phyloP scores from a whole-genome alignment of 2,329 filamentous ascomycete genomes.

The Aspergillus pseudonomiae region DNA sequence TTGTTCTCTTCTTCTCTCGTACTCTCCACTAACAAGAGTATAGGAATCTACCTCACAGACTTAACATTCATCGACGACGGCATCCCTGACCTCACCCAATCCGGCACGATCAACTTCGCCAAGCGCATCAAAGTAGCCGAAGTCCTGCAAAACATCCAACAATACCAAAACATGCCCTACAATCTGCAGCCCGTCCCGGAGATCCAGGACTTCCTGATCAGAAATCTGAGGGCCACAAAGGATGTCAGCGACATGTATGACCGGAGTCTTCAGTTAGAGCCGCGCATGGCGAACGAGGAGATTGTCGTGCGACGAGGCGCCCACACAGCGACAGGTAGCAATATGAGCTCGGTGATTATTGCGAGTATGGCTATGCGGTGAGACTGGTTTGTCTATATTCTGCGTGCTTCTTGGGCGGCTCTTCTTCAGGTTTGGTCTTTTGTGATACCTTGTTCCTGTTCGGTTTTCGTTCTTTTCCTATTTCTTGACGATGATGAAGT shows the following conservation, averaged over 20 bases:
- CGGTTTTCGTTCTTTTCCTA: neutral
- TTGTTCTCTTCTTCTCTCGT: constrained; percentile 2
- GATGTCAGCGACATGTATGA: constrained; percentile 98
- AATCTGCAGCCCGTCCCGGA: constrained; percentile 81
- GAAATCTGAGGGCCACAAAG: constrained; percentile 85
- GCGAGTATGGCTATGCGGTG: constrained; percentile 20
- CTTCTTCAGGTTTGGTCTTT: too few relatives aligned
- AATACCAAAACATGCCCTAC: constrained; percentile 93
- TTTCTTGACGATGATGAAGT: neutral
- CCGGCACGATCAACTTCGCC: constrained; percentile 68
- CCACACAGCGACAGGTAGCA: constrained; percentile 18
- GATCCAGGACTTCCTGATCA: constrained; percentile 75
- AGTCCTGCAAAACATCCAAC: constrained; percentile 64
- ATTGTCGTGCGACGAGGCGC: constrained; percentile 65
- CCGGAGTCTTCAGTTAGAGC: constrained; percentile 85
- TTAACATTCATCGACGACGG: constrained; percentile 96
- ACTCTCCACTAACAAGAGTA: constrained; percentile 3
- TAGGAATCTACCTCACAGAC: constrained; percentile 90
- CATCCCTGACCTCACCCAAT: constrained; percentile 89
- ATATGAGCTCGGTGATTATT: constrained; percentile 22
- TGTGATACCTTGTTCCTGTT: neutral
- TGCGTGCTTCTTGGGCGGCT: too few relatives aligned
- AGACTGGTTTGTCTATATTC: neutral
- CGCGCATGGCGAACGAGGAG: constrained; percentile 89
- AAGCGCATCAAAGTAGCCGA: constrained; percentile 26